Conservation (phyloP, 164 flowering plant genomes). For the Umbilicus rupestris region DNA sequence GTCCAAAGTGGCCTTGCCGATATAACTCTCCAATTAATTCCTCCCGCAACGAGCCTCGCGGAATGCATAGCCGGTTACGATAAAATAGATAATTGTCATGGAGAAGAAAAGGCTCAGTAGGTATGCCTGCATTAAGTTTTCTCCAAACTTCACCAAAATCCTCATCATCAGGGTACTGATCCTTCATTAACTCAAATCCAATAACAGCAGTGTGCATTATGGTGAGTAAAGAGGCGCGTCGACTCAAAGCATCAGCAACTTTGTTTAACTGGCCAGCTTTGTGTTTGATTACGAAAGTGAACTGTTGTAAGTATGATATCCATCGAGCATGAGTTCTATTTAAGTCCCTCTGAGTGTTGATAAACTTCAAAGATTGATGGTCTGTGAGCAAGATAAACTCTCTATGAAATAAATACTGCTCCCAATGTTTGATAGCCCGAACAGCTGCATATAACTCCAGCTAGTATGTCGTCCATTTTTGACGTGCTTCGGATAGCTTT, state of each 20-base stretch:
- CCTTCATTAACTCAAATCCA: too few species aligned
- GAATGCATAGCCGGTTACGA: constrained; percentile 14
- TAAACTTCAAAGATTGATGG: constrained; percentile 6
- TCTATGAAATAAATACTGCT: too few species aligned
- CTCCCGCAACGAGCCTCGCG: too few species aligned
- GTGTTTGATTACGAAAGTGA: neutral
- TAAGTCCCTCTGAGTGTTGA: neutral
- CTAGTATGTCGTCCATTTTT: neutral
- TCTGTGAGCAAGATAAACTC: neutral
- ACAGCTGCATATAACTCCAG: neutral
- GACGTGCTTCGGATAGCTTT: too few species aligned
- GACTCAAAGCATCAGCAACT: too few species aligned
- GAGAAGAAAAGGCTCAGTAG: neutral
- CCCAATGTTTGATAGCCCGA: too few species aligned
- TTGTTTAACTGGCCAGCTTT: neutral
- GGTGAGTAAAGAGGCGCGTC: neutral
- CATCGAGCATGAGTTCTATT: neutral
- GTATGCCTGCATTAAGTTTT: too few species aligned
- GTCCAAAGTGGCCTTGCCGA: constrained; percentile 4
- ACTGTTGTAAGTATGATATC: neutral
- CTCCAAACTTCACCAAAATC: constrained; percentile 2
- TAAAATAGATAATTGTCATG: constrained; percentile 9
- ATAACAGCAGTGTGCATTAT: neutral
- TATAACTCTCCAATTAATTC: constrained; percentile 2
- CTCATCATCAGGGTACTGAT: too few species aligned